A percentile compares a stretch with the other conserved stretches of the same genome.
phyloP scores from a whole-genome alignment of 2,329 filamentous ascomycete genomes.

The Juglanconis sp. region DNA sequence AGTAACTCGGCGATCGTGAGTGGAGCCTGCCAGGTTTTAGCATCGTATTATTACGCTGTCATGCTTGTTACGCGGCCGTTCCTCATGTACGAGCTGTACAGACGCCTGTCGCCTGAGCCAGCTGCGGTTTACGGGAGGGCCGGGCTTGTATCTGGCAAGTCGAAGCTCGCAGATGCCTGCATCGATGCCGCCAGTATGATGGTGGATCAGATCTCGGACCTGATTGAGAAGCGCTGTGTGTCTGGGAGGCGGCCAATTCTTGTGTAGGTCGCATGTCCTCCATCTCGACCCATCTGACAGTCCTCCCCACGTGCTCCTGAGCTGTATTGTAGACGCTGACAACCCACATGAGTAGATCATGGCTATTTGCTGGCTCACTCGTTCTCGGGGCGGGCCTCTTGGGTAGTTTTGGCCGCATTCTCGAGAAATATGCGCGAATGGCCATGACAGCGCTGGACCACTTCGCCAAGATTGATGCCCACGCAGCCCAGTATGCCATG shows the following conservation, averaged over 20 bases:
- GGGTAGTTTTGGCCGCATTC: slow-evolving; percentile 48
- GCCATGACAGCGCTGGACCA: slow-evolving; percentile 47
- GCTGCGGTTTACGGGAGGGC: slow-evolving; percentile 17
- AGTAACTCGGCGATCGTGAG: slow-evolving; percentile 31
- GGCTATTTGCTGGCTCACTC: slow-evolving; percentile 52
- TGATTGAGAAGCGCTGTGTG: slow-evolving; percentile 40
- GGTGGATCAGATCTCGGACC: slow-evolving; percentile 45
- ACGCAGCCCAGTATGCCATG: slow-evolving; percentile 51
- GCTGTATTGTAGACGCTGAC: not conserved
- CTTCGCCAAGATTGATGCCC: slow-evolving; percentile 46
- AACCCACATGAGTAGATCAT: slow-evolving; percentile 36
- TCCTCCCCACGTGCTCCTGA: not conserved
- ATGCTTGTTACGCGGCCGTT: slow-evolving; percentile 55
- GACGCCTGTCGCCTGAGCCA: slow-evolving; percentile 37
- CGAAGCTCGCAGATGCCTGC: slow-evolving; percentile 51
- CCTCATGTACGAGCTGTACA: slow-evolving; percentile 52
- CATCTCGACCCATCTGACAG: not conserved
- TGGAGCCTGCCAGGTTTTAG: slow-evolving; percentile 49
- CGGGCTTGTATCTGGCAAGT: slow-evolving; percentile 38
- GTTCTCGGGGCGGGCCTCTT: slow-evolving; percentile 50
- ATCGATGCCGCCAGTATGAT: slow-evolving; percentile 53
- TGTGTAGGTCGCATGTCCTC: slow-evolving; percentile 37
- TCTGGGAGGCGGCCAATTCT: slow-evolving; percentile 46
- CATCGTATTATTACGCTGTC: slow-evolving; percentile 56
- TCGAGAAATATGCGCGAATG: slow-evolving; percentile 48